Evolutionary conservation across 768 basidiomycete species (phyloP), one percentile per base, ranked within the genome.

Genomic region (Clitopilus hobsonii): DNA sequence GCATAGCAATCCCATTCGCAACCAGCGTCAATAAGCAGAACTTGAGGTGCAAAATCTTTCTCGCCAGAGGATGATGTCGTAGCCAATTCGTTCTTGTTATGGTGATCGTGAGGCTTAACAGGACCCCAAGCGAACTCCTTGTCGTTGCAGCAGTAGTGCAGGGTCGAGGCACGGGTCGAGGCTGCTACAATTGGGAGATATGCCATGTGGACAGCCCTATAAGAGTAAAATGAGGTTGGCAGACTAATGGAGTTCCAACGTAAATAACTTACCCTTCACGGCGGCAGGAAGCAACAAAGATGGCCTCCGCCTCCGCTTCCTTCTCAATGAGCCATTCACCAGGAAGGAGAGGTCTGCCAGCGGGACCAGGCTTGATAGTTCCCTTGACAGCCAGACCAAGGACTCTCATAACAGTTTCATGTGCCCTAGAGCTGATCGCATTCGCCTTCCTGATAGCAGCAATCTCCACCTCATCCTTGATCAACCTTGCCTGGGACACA

Each of bases 91-190:
- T 75, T 74, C 18, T 67, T 69, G 65, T 90, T 86, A 22, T 75
- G 61, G 52, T 81, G 81, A 58, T 85, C 83, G 57, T 79, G 74
- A 1, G 74, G 67, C 1, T 73, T 65, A 18, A 88, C 72, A 5
- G 91, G 91, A 2, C 90, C 89, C 91, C 90, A 93, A 1, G 88
- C 85, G 64, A 93, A 91, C 47, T 85, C 86, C 55, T 81, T 82
- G 66, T 94, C 91, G 63, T 96, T 97, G 73, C 92, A 94, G 63
- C 94, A 94, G 69, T 98, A 98, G 65, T 98, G 95, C 3, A 98
- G 74, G 0, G 93, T 97, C 0, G 92, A 87, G 3, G 94, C 94
- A 18, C 92, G 81, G 2, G 83, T 83, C 0, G 93, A 88, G 0
- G 89, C 86, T 0, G 96, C 96, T 2, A 94, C 90, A 52, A 97